phyloP scores from a whole-genome alignment of 768 basidiomycete species.

The Candolleomyces efflorescens region DNA sequence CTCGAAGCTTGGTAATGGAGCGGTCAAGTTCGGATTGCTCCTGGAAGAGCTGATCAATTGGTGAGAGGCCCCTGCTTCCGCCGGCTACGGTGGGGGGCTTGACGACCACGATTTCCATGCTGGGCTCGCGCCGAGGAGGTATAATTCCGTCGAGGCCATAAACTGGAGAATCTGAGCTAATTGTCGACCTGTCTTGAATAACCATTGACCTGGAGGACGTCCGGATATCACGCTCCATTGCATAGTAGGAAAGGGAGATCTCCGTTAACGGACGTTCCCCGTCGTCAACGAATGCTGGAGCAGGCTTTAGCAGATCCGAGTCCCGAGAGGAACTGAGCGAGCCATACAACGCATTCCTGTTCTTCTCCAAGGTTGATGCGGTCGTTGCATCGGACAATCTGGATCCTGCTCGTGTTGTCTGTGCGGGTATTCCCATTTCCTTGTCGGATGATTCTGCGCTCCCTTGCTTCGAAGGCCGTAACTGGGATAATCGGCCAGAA shows the following conservation, averaged over 20 bases:
- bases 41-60: slow-evolving; percentile 50
- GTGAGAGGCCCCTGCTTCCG: slow-evolving; percentile 12
- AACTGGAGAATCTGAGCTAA: slow-evolving; percentile 35
- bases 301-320: background rate
- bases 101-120: slow-evolving; percentile 8
- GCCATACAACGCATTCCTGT: background rate
- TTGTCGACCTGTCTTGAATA: background rate
- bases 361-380: background rate
- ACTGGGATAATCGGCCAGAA: slow-evolving; percentile 2
- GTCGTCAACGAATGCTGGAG: background rate
- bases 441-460: background rate
- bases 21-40: slow-evolving; percentile 62
- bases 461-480: background rate
- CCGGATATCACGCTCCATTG: slow-evolving; percentile 12
- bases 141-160: slow-evolving; percentile 37
- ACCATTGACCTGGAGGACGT: slow-evolving; percentile 3
- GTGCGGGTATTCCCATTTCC: background rate
- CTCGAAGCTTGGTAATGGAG: slow-evolving; percentile 54
- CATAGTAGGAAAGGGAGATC: slow-evolving; percentile 24
- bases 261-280: slow-evolving; percentile 12
- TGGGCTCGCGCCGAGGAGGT: slow-evolving; percentile 9
- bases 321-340: background rate
- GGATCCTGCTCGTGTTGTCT: background rate
- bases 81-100: slow-evolving; percentile 9
- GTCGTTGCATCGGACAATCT: background rate